These are phyloP conservation scores for Debaryomyces sp. DNA, from an alignment of 1,139 yeast genomes.

Conservation along the genomic window DNA sequence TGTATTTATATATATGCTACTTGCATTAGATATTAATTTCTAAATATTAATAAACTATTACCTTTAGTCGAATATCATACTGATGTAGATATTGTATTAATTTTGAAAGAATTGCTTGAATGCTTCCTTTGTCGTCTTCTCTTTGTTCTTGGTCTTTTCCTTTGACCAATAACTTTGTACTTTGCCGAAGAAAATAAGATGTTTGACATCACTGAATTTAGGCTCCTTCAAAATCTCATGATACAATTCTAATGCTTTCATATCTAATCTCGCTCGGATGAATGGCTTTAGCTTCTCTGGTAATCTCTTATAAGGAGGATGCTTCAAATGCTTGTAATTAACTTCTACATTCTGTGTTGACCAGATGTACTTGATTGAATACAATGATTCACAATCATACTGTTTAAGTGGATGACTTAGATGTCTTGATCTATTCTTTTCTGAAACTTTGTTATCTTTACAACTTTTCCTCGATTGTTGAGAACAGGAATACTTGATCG, in stretches of 20 bases:
- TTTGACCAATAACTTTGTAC: constrained; percentile 25
- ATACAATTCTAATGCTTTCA: constrained; percentile 21
- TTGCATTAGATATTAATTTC: constrained; percentile 10
- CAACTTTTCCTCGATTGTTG: constrained; percentile 15
- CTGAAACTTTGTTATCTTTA: neutral
- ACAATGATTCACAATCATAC: constrained; percentile 19
- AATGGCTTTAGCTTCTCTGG: constrained; percentile 22
- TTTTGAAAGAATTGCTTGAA: constrained; percentile 18
- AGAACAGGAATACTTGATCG: constrained; percentile 22
- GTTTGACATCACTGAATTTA: constrained; percentile 16
- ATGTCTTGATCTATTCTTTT: constrained; percentile 15
- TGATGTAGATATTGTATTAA: neutral
- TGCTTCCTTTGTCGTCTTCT: constrained; percentile 20
- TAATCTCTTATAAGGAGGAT: constrained; percentile 20
- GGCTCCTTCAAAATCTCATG: constrained; percentile 16
- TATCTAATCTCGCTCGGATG: constrained; percentile 19
- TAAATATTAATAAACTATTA: constrained; percentile 6
- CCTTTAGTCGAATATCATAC: neutral
- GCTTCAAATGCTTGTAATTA: constrained; percentile 16
- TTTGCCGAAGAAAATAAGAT: constrained; percentile 19
- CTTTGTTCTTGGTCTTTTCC: constrained; percentile 17
- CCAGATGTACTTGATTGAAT: constrained; percentile 20
- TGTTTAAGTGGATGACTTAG: constrained; percentile 22
- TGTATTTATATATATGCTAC: constrained; percentile 8
- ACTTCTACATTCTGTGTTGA: constrained; percentile 17